Percentiles rank a stretch among this genome's conserved stretches.
phyloP scores from a whole-genome alignment of 139 green algal genomes.

The Chlamydomonas urium region DNA sequence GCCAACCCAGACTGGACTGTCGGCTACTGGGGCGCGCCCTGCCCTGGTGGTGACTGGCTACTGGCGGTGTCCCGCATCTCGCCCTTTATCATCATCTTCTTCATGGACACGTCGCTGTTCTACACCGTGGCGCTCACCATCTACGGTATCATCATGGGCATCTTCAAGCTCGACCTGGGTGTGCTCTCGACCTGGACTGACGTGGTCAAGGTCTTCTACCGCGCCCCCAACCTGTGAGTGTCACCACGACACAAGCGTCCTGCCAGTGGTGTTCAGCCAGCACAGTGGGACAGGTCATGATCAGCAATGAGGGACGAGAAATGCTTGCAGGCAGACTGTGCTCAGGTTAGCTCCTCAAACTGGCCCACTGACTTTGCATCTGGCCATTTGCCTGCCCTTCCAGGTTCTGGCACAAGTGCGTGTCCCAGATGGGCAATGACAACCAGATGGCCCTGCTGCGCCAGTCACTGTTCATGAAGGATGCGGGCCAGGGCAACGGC shows the following conservation, averaged over 20 bases:
- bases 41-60: conserved; percentile 41
- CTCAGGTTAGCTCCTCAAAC: no score
- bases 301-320: no score
- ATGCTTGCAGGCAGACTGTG: no score
- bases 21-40: conserved; percentile 21
- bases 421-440: conserved; percentile 33
- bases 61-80: conserved; percentile 22
- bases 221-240: neutral
- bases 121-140: conserved; percentile 34
- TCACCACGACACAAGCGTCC: neutral
- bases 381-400: no score
- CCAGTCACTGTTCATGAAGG: conserved; percentile 28
- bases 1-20: neutral
- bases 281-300: no score
- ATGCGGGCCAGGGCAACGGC: conserved; percentile 15
- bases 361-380: no score
- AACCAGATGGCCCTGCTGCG: conserved; percentile 40
- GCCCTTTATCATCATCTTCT: conserved; percentile 39
- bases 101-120: conserved; percentile 45
- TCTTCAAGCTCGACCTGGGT: conserved; percentile 48
- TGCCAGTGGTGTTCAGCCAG: neutral
- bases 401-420: conserved; percentile 41
- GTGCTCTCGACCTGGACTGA: conserved; percentile 40
- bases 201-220: conserved; percentile 45
- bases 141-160: conserved; percentile 30